Evolutionary conservation across 148 eudicot genomes (phyloP), one percentile per base, ranked within the genome.

Genomic region (Heliamphora exappendiculata): DNA sequence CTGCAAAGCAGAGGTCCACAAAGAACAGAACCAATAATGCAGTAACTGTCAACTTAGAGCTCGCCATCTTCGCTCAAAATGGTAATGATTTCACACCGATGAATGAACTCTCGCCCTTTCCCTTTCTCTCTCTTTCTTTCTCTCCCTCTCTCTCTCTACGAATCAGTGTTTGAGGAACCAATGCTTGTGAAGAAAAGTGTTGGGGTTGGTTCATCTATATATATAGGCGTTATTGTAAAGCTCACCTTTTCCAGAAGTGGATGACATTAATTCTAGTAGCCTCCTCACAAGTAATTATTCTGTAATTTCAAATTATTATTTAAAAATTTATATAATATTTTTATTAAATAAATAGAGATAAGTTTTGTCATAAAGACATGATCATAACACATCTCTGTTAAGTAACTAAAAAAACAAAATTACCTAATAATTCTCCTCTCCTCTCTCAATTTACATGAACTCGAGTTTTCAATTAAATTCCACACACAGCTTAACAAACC

Each of bases 1-100:
- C 85, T 33, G 76, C 79, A 54, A 82, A 70, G 33, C 79, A 81
- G 69, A 85, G 42, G 47, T 85, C 87, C 69, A 74, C 67, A 72
- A 79, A 74, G 70, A 82, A 65, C 74, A 85, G 22, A 37, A 74
- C 77, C 79, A 85, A 82, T 51, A 82, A 74, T 64, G 81, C 79
- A 67, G 28, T 45, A 26, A 57, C 81, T 63, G 76, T 70, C 65
- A 82, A n/a, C 79, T 85, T 85, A 33, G 81, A 47, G 24, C 63
- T 19, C 0, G 28, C 83, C 87, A 85, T 85, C 4, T 76, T 72
- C 28, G 66, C 9, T n/a, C 73, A 45, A 22, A 31, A 3, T 28
- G 77, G 7, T 51, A 51, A 45, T 49, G 14, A 73, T 11, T 26
- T 54, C 13, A 53, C 22, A 53, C n/a, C n/a, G n/a, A n/a, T n/a